A percentile compares a stretch with the other conserved stretches of the same genome.
Conservation (phyloP, 2,329 filamentous ascomycete genomes). For the Neofusicoccum ribis region DNA sequence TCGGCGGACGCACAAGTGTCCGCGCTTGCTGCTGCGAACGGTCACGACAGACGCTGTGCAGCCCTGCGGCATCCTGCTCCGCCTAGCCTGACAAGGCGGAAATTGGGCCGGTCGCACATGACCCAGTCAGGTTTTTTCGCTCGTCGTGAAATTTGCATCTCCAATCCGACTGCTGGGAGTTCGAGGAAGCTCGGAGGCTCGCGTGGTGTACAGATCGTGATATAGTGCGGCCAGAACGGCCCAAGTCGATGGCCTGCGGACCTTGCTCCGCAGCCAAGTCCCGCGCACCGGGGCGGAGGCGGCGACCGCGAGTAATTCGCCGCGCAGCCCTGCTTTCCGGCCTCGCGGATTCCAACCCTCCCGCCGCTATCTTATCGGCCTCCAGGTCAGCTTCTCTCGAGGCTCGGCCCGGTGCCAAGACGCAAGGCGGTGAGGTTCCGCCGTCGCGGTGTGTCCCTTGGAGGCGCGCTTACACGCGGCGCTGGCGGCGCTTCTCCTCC, state of each 20-base stretch:
- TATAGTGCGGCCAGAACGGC: background rate
- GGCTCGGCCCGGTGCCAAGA: slow-evolving; percentile 15
- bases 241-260: background rate
- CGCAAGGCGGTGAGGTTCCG: background rate
- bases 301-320: background rate
- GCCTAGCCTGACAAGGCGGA: background rate
- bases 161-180: background rate
- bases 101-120: background rate
- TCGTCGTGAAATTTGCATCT: background rate
- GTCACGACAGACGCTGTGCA: background rate
- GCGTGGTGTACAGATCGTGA: background rate
- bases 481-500: background rate
- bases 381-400: background rate
- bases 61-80: background rate
- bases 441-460: background rate
- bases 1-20: background rate
- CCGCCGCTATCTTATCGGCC: slow-evolving; percentile 2
- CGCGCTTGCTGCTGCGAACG: background rate
- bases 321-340: background rate
- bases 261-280: background rate
- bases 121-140: background rate
- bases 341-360: background rate
- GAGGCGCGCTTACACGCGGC: slow-evolving; percentile 9
- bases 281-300: background rate
- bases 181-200: background rate